phyloP scores from a whole-genome alignment of 257 asterid species.

The Sherardia arvensis region DNA sequence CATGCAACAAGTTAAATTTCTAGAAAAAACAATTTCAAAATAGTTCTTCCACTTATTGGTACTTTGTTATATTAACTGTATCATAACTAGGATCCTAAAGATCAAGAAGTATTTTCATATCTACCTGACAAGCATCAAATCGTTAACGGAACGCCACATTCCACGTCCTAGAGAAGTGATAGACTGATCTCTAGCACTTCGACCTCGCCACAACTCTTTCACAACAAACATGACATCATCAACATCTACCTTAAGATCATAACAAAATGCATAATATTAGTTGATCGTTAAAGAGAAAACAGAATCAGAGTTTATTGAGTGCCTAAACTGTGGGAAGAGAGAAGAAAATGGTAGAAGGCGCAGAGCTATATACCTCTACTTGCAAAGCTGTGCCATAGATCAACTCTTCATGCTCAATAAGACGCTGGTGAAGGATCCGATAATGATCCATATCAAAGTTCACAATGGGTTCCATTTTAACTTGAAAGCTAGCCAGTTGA shows the following conservation, averaged over 20 bases:
- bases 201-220: slow-evolving; percentile 94
- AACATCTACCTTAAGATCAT: slow-evolving; percentile 67
- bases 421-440: slow-evolving; percentile 75
- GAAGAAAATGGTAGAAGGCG: background rate
- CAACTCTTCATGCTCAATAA: slow-evolving; percentile 87
- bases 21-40: background rate
- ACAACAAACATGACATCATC: slow-evolving; percentile 76
- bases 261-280: background rate
- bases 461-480: slow-evolving; percentile 83
- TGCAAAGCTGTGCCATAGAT: slow-evolving; percentile 66
- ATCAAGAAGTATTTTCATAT: background rate
- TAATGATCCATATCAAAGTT: slow-evolving; percentile 82
- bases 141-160: slow-evolving; percentile 95
- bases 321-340: background rate
- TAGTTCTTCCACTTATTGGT: background rate
- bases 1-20: background rate
- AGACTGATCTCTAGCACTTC: slow-evolving; percentile 82
- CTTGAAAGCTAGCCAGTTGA: slow-evolving; percentile 68
- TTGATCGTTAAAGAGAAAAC: background rate
- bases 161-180: slow-evolving; percentile 86
- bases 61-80: background rate
- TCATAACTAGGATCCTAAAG: background rate
- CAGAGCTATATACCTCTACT: slow-evolving; percentile 53
- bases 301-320: background rate
- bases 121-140: slow-evolving; percentile 83